These are phyloP conservation scores for Globisporangium megalacanthum DNA, from an alignment of 352 stramenopile species.

Conservation along the genomic window DNA sequence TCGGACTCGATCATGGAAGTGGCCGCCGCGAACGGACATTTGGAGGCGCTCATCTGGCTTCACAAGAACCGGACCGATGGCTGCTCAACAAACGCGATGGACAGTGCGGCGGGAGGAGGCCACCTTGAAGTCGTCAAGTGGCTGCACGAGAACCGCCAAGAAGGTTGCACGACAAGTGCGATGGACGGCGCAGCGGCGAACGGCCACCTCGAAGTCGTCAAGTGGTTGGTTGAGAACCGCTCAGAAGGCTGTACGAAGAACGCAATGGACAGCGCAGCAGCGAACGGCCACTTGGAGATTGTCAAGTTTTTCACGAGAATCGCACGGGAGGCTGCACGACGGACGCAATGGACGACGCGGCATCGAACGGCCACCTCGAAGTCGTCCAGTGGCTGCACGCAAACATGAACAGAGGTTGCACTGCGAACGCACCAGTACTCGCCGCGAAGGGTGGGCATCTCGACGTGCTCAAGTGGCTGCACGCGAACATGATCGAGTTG, in stretches of 20 bases:
- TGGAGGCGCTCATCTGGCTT: neutral
- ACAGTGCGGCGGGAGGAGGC: neutral
- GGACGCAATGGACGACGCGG: constrained; percentile 10
- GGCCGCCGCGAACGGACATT: neutral
- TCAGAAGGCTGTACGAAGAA: neutral
- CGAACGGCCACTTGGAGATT: constrained; percentile 1
- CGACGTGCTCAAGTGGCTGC: constrained; percentile 7
- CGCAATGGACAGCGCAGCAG: constrained; percentile 10
- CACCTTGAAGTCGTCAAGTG: neutral
- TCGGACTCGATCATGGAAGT: neutral
- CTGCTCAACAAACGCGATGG: neutral
- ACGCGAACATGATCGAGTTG: neutral
- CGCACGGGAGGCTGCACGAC: neutral
- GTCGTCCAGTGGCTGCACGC: constrained; percentile 3
- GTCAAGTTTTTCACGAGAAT: constrained; percentile 5
- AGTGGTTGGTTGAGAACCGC: constrained; percentile 8
- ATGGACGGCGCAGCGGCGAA: neutral
- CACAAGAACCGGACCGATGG: neutral
- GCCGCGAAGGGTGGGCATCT: constrained; percentile 3
- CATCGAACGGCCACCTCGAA: constrained; percentile 2
- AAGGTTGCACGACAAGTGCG: neutral
- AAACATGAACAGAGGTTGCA: neutral
- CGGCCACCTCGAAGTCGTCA: constrained; percentile 12
- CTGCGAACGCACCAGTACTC: neutral
- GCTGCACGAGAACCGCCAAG: neutral